Conservation (phyloP, 805 yeast genomes). For the Candida rishiriensis region DNA sequence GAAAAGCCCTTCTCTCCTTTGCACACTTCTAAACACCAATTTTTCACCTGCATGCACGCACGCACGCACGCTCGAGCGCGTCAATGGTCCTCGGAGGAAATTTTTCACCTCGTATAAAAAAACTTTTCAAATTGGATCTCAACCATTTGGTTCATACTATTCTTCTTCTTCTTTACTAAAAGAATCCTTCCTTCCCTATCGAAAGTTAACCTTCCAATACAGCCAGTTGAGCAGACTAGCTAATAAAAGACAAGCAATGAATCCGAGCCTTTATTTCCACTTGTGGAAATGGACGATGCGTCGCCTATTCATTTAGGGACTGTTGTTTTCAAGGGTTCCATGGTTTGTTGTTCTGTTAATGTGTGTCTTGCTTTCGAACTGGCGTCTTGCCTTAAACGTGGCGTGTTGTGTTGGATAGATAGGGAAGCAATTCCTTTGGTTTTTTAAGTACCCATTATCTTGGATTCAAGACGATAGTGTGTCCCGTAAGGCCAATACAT, state of each 20-base stretch:
- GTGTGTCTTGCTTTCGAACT: constrained; percentile 6
- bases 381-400: constrained; percentile 17
- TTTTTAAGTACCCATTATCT: constrained; percentile 27
- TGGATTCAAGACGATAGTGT: constrained; percentile 18
- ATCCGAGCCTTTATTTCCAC: constrained; percentile 4
- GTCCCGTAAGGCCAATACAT: constrained; percentile 35
- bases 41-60: too few species aligned
- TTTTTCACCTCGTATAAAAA: neutral
- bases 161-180: constrained; percentile 1
- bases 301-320: constrained; percentile 35
- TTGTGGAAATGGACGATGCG: constrained; percentile 6
- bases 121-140: constrained; percentile 12
- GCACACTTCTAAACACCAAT: too few species aligned
- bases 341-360: constrained; percentile 10
- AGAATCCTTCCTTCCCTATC: constrained; percentile 14
- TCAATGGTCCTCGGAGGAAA: neutral
- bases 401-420: constrained; percentile 24
- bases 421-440: constrained; percentile 12
- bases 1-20: too few species aligned
- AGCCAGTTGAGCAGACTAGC: constrained; percentile 24
- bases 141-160: constrained; percentile 4
- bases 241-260: constrained; percentile 6
- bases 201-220: constrained; percentile 27
- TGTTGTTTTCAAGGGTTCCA: constrained; percentile 9
- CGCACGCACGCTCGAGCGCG: too few species aligned